These are phyloP conservation scores for Daedaleopsis nitida DNA, from an alignment of 768 basidiomycete species.

Conservation along the genomic window DNA sequence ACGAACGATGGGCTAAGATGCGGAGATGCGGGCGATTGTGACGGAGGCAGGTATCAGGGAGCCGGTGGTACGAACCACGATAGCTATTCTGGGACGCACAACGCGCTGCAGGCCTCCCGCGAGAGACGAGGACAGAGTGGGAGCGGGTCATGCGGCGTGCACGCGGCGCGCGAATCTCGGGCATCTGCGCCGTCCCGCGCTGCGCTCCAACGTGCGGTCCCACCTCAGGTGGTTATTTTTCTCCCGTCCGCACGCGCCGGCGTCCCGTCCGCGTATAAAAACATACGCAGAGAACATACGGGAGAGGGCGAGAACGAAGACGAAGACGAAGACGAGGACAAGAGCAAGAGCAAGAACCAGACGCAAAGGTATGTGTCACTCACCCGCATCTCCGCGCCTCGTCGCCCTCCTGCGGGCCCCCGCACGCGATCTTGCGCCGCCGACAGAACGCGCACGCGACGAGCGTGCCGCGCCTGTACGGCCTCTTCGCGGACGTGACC, in stretches of 20 bases:
- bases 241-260: neutral
- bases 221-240: neutral
- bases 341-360: neutral
- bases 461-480: conserved; percentile 18
- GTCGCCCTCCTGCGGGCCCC: conserved; percentile 22
- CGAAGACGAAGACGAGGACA: too few species aligned
- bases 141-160: neutral
- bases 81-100: neutral
- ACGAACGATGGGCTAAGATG: neutral
- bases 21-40: neutral
- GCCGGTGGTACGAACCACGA: neutral
- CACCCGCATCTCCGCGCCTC: conserved; percentile 20
- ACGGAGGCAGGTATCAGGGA: neutral
- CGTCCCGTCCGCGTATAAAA: neutral
- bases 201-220: neutral
- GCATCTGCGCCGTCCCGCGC: neutral
- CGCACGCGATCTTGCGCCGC: conserved; percentile 31
- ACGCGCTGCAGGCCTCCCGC: too few species aligned
- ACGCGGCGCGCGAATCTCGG: neutral
- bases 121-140: too few species aligned
- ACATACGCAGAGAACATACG: too few species aligned
- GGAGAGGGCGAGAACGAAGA: neutral
- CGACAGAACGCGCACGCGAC: conserved; percentile 29
- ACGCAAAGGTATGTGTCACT: conserved; percentile 7
- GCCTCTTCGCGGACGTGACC: conserved; percentile 6